Evolutionary conservation across 2,329 filamentous ascomycete species (phyloP).

Genomic region (Scortechinia acanthostroma): DNA sequence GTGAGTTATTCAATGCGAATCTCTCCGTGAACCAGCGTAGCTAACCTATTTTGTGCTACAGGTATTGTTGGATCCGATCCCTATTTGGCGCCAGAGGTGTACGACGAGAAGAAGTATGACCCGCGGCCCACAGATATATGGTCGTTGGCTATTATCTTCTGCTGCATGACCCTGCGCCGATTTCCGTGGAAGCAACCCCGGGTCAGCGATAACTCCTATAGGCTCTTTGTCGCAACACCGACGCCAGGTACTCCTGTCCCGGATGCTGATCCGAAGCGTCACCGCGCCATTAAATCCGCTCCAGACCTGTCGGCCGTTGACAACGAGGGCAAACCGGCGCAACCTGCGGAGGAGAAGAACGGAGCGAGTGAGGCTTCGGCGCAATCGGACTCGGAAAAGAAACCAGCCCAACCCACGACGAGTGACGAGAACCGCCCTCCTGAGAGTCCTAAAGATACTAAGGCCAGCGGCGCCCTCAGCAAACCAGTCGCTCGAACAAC

Average conservation of each 20-base stretch:
- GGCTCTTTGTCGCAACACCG: slow-evolving; percentile 57
- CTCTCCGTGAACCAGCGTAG: slow-evolving; percentile 6
- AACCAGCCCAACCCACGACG: not conserved
- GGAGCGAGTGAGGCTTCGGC: not conserved
- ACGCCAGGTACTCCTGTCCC: slow-evolving; percentile 10
- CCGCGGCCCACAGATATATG: slow-evolving; percentile 64
- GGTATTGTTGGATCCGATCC: slow-evolving; percentile 59
- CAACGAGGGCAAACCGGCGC: not conserved
- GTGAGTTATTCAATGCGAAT: slow-evolving; percentile 37
- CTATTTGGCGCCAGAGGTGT: slow-evolving; percentile 64
- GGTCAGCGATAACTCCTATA: slow-evolving; percentile 60
- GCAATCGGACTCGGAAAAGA: not conserved
- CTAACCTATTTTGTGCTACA: slow-evolving; percentile 17
- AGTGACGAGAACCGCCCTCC: not conserved
- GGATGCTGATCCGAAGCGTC: slow-evolving; percentile 3
- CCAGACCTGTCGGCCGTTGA: not conserved
- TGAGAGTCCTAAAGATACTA: not conserved
- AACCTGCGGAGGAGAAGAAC: not conserved
- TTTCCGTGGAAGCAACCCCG: slow-evolving; percentile 68
- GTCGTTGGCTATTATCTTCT: slow-evolving; percentile 69
- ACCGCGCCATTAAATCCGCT: slow-evolving; percentile 4
- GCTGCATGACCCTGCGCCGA: slow-evolving; percentile 63
- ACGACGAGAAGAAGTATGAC: slow-evolving; percentile 61
- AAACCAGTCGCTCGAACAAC: slow-evolving; percentile 5
- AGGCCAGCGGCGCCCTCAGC: not conserved